Base-by-base conservation (phyloP, 1,284 basidiomycete genomes). In the Naganishia sp. region DNA sequence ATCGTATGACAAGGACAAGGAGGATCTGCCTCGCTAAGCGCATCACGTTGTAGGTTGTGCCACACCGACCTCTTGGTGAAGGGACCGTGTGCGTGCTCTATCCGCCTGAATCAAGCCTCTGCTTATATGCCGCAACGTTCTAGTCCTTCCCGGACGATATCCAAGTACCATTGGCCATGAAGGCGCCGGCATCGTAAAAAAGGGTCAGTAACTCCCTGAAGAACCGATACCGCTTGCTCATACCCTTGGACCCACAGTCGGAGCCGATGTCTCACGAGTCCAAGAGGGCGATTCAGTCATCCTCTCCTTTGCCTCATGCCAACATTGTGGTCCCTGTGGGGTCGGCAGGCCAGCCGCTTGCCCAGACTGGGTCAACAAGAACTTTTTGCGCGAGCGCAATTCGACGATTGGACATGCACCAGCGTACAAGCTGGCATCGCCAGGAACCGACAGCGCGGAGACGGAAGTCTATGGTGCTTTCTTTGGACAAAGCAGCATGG, bases 401-500 rank as follows among this genome's bases (percentile, higher is more conserved):
- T 7, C 9, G 1, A 50, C 18, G 3, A 25, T 56, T 28, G 46
- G 42, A 11, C 43, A 43, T 15, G n/a, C 41, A 6, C 32, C 58
- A 23, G 58, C 47, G 21, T 61, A 51, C 23, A 35, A 41, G 35
- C 39, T 61, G 58, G 21, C 47, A 6, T 28, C 7, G 21, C 17
- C 35, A 15, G 47, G 7, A 13, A 25, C 43, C 17, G 23, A 46
- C 15, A 28, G 23, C 6, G 42, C 4, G 2, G 53, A 55, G 11
- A 46, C 49, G 11, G 46, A 65, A 13, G 63, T 65, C 5, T 65
- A 55, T 35, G 63, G 53, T n/a, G 54, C 42, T 4, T 64, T 65
- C 45, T 65, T 65, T 41, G 63, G 63, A 13, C 63, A 65, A 43
- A 65, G 63, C 28, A 56, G 52, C 31, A 55, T 65, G 52, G 63